Evolutionary conservation across 1,139 yeast species (phyloP).

Genomic region (Ogataea hybrid): DNA sequence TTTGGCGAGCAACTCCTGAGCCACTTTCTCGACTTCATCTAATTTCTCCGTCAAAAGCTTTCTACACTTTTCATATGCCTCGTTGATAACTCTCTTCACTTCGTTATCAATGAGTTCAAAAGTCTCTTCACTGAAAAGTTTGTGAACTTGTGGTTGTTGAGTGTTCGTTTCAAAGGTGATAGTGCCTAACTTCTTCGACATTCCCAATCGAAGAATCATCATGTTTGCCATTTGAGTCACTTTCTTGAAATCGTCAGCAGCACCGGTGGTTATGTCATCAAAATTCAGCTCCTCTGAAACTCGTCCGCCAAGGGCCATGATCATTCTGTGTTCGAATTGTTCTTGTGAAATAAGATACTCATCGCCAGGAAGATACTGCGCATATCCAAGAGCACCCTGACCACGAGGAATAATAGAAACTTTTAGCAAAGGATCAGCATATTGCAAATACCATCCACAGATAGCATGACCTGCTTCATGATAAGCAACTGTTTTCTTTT

Average conservation of each 20-base stretch:
- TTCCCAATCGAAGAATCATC: conserved; percentile 91
- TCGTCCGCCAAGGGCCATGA: conserved; percentile 96
- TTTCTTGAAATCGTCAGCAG: conserved; percentile 92
- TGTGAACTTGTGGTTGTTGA: conserved; percentile 45
- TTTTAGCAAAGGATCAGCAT: conserved; percentile 90
- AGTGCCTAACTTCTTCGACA: conserved; percentile 84
- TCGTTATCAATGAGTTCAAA: conserved; percentile 79
- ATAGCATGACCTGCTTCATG: conserved; percentile 99
- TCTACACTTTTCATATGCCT: conserved; percentile 71
- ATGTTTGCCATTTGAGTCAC: conserved; percentile 93
- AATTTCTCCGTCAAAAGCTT: conserved; percentile 66
- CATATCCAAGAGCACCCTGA: conserved; percentile 96
- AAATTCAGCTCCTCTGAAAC: conserved; percentile 94
- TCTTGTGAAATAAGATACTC: conserved; percentile 76
- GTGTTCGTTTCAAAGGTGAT: conserved; percentile 55
- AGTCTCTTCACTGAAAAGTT: conserved; percentile 90
- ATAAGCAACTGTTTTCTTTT: conserved; percentile 87
- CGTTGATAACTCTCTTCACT: conserved; percentile 75
- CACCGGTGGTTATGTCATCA: conserved; percentile 89
- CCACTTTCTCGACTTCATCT: conserved; percentile 77
- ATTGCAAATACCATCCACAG: conserved; percentile 91
- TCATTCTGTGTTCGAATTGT: conserved; percentile 86
- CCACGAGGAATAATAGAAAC: conserved; percentile 97
- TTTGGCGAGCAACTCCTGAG: conserved; percentile 76
- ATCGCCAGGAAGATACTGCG: conserved; percentile 95